Conservation (phyloP, 1,139 yeast species). For the Meyerozyma smithsonii region DNA sequence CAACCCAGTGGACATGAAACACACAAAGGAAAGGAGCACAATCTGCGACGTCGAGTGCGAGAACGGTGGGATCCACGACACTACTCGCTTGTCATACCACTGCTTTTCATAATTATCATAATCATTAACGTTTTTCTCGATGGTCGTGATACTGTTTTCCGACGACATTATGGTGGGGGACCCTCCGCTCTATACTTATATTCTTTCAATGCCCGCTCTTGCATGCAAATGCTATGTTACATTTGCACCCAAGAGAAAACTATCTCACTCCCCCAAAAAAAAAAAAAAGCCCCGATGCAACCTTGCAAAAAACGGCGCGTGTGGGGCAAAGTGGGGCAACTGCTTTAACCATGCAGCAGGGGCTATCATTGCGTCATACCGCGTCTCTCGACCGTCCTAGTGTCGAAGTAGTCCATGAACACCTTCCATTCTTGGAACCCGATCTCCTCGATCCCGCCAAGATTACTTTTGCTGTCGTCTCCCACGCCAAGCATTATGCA, state of each 20-base stretch:
- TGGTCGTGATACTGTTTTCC: background rate
- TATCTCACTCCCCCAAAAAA: background rate
- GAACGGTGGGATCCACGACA: background rate
- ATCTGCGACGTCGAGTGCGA: background rate
- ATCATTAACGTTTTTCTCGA: background rate
- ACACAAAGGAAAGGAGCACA: conserved; percentile 1
- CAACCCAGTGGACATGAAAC: conserved; percentile 7
- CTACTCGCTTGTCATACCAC: conserved; percentile 5
- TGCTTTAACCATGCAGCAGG: background rate
- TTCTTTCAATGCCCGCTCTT: background rate
- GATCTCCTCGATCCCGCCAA: conserved; percentile 36
- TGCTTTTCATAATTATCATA: conserved; percentile 2
- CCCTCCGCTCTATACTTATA: background rate
- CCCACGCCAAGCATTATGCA: conserved; percentile 39
- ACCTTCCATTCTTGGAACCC: conserved; percentile 41
- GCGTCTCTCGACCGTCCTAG: conserved; percentile 2
- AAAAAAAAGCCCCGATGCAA: background rate
- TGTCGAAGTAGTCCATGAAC: conserved; percentile 36
- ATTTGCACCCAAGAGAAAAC: background rate
- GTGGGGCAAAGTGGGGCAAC: conserved; percentile 3
- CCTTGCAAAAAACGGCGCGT: background rate
- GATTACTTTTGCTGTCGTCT: conserved; percentile 29
- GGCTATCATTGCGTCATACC: conserved; percentile 1
- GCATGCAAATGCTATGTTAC: background rate
- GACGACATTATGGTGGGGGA: background rate